These are phyloP conservation scores for Trebouxia gelatinosa DNA, from an alignment of 163 green algal genomes.

Conservation along the genomic window DNA sequence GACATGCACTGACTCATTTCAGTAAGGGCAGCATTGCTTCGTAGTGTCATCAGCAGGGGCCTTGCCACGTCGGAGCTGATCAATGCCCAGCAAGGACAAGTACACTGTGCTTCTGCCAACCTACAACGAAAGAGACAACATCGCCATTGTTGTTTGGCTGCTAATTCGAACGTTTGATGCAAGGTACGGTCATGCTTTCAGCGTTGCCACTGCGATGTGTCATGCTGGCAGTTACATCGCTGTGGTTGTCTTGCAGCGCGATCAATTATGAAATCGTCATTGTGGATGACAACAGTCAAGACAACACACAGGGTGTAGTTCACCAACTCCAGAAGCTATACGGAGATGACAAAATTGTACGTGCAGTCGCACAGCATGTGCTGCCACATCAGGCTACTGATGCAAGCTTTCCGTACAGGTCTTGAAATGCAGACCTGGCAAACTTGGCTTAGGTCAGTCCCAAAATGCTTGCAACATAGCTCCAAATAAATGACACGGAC, in stretches of 20 bases:
- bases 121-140: conserved; percentile 96
- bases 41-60: too few species aligned
- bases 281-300: conserved; percentile 94
- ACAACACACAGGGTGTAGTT: conserved; percentile 86
- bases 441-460: conserved; percentile 82
- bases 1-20: too few species aligned
- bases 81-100: conserved; percentile 34
- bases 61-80: too few species aligned
- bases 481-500: neutral
- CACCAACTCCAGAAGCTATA: conserved; percentile 64
- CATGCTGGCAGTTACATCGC: too few species aligned
- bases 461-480: neutral
- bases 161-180: conserved; percentile 64
- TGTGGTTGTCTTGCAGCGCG: conserved; percentile 48
- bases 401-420: conserved; percentile 28
- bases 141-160: conserved; percentile 82
- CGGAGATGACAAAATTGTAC: conserved; percentile 65
- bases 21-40: too few species aligned
- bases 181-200: conserved; percentile 27
- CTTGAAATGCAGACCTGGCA: conserved; percentile 60
- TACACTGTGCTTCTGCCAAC: conserved; percentile 88
- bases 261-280: conserved; percentile 89
- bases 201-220: too few species aligned
- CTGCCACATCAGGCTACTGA: neutral
- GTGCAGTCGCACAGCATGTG: neutral